These are phyloP conservation scores for Ramularia endophylla DNA, from an alignment of 2,329 filamentous ascomycete genomes.

Conservation along the genomic window DNA sequence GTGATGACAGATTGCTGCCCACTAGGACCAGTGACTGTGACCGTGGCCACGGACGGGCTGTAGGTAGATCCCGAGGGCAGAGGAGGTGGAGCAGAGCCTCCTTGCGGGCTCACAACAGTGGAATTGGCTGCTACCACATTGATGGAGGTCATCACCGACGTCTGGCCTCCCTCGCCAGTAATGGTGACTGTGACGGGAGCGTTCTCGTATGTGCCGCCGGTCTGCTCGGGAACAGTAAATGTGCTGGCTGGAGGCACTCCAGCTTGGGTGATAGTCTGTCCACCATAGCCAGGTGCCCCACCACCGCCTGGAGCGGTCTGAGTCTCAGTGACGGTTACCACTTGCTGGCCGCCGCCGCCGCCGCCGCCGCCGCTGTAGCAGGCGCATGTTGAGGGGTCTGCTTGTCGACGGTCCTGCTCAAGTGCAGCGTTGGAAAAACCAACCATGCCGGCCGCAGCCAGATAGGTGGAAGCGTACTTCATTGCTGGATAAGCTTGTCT, in stretches of 20 bases:
- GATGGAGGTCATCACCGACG: slow-evolving; percentile 6
- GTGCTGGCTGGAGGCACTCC: slow-evolving; percentile 7
- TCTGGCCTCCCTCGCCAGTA: slow-evolving; percentile 7
- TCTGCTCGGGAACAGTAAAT: slow-evolving; percentile 12
- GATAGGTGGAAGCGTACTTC: slow-evolving; percentile 34
- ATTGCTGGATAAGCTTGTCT: slow-evolving; percentile 14
- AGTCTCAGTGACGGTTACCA: slow-evolving; percentile 3
- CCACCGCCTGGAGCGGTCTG: slow-evolving; percentile 4
- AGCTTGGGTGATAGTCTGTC: slow-evolving; percentile 3
- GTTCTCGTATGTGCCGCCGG: slow-evolving; percentile 12
- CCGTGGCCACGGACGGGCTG: slow-evolving; percentile 10
- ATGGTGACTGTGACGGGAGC: slow-evolving; percentile 16
- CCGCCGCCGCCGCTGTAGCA: slow-evolving; percentile 13
- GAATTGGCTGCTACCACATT: slow-evolving; percentile 8
- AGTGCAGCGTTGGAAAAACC: slow-evolving; percentile 41
- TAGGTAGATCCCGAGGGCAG: slow-evolving; percentile 3
- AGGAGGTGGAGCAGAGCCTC: not conserved
- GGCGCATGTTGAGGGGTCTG: slow-evolving; percentile 32
- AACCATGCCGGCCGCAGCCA: slow-evolving; percentile 41
- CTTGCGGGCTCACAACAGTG: too few relatives aligned
- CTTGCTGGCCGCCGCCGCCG: slow-evolving; percentile 9
- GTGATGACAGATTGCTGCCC: slow-evolving; percentile 9
- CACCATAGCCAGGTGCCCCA: slow-evolving; percentile 11
- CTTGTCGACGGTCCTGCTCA: slow-evolving; percentile 42
- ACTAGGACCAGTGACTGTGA: slow-evolving; percentile 9